Conservation (phyloP, 2,329 filamentous ascomycete genomes). For the Cladosporium sp. region DNA sequence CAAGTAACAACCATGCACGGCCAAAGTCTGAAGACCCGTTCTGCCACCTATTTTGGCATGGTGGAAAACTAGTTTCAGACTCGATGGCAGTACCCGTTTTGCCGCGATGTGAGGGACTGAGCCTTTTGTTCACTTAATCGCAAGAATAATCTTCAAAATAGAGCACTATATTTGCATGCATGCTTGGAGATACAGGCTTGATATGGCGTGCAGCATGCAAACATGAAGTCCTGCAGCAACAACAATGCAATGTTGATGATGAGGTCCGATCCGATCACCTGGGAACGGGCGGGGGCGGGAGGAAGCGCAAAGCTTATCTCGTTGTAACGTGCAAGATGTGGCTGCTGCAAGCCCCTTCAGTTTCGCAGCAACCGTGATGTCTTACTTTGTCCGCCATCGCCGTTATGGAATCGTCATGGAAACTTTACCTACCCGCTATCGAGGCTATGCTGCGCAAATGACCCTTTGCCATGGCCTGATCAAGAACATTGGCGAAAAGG, state of each 20-base stretch:
- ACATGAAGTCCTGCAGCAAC: background rate
- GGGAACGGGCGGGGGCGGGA: slow-evolving; percentile 2
- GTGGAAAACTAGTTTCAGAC: slow-evolving; percentile 6
- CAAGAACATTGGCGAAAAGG: background rate
- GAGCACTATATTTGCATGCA: too few relatives aligned
- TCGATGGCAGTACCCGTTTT: background rate
- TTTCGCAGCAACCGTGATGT: slow-evolving; percentile 11
- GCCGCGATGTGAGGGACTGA: too few relatives aligned
- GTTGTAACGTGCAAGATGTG: background rate
- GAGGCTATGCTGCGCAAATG: too few relatives aligned
- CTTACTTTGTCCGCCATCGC: background rate
- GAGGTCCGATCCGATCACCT: background rate
- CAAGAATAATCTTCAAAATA: too few relatives aligned
- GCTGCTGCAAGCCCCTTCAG: slow-evolving; percentile 4
- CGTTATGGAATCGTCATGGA: slow-evolving; percentile 11
- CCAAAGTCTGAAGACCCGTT: background rate
- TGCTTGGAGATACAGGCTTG: background rate
- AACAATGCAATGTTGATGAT: slow-evolving; percentile 2
- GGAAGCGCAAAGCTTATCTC: slow-evolving; percentile 6
- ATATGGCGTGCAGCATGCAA: background rate
- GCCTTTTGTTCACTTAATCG: too few relatives aligned
- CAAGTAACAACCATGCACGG: slow-evolving; percentile 5
- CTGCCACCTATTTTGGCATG: slow-evolving; percentile 13
- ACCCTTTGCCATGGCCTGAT: background rate
- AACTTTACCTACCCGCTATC: background rate